A percentile compares a stretch with the other conserved stretches of the same genome.
Conservation (phyloP, 805 yeast genomes). For the Saturnispora sanitii region DNA sequence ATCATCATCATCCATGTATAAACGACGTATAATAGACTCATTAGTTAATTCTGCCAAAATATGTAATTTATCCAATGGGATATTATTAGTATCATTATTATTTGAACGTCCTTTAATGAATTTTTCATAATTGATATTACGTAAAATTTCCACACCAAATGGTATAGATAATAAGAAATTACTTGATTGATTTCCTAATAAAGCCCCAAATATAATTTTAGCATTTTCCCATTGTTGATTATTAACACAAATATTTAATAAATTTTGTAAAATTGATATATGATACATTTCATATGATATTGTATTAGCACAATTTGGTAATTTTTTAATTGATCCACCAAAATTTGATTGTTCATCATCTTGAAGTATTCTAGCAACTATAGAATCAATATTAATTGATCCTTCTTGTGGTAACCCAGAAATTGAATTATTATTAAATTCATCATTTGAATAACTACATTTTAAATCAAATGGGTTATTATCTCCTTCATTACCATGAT, state of each 20-base stretch:
- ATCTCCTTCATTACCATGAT: not conserved
- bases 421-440: not conserved
- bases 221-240: slow-evolving; percentile 6
- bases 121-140: slow-evolving; percentile 2
- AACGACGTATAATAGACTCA: not conserved
- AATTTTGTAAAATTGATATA: slow-evolving; percentile 1
- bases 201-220: slow-evolving; percentile 1
- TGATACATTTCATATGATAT: slow-evolving; percentile 1
- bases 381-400: slow-evolving; percentile 3
- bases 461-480: slow-evolving; percentile 1
- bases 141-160: slow-evolving; percentile 1
- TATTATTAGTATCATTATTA: not conserved
- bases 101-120: not conserved
- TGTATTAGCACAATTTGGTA: not conserved
- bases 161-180: slow-evolving; percentile 2
- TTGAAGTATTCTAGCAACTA: not conserved
- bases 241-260: slow-evolving; percentile 4
- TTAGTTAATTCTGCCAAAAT: slow-evolving; percentile 2
- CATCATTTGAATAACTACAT: not conserved
- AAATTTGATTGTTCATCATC: not conserved
- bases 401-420: slow-evolving; percentile 3
- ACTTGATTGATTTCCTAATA: not conserved
- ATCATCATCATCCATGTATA: not conserved
- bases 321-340: not conserved
- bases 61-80: slow-evolving; percentile 3